Percentiles rank a stretch among this genome's conserved stretches.
Conservation (phyloP, 768 basidiomycete species). For the Galerina marginata region DNA sequence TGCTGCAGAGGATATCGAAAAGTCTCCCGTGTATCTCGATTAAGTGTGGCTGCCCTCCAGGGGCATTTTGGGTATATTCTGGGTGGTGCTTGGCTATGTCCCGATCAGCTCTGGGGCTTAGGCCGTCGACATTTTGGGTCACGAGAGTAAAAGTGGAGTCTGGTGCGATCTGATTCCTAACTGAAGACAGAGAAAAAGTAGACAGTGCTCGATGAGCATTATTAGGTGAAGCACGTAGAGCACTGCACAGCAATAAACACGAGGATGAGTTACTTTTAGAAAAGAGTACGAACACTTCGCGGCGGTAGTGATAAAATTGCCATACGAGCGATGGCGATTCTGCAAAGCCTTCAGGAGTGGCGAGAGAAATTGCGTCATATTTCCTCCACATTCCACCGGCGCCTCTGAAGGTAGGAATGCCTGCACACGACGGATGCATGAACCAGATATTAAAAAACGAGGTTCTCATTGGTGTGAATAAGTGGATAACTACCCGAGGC, state of each 20-base stretch:
- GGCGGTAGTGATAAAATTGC: slow-evolving; percentile 72
- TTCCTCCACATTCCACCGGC: slow-evolving; percentile 57
- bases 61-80: slow-evolving; percentile 7
- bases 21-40: slow-evolving; percentile 71
- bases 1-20: slow-evolving; percentile 58
- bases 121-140: slow-evolving; percentile 69
- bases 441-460: background rate
- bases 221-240: slow-evolving; percentile 54
- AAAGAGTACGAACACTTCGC: slow-evolving; percentile 47
- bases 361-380: slow-evolving; percentile 54
- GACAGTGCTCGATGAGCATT: slow-evolving; percentile 61
- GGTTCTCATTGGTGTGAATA: slow-evolving; percentile 20
- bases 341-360: slow-evolving; percentile 57
- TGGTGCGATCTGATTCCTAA: slow-evolving; percentile 46
- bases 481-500: slow-evolving; percentile 51
- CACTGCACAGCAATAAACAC: slow-evolving; percentile 40
- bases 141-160: slow-evolving; percentile 52
- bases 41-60: slow-evolving; percentile 30
- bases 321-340: slow-evolving; percentile 56
- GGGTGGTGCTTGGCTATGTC: slow-evolving; percentile 26
- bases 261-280: background rate
- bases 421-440: slow-evolving; percentile 19
- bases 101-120: slow-evolving; percentile 46
- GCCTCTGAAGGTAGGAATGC: slow-evolving; percentile 57
- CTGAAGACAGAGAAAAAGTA: slow-evolving; percentile 43